Evolutionary conservation across 169 alveolate genomes (phyloP), one percentile per base, ranked within the genome.

Genomic region (Eimeria tenella): DNA sequence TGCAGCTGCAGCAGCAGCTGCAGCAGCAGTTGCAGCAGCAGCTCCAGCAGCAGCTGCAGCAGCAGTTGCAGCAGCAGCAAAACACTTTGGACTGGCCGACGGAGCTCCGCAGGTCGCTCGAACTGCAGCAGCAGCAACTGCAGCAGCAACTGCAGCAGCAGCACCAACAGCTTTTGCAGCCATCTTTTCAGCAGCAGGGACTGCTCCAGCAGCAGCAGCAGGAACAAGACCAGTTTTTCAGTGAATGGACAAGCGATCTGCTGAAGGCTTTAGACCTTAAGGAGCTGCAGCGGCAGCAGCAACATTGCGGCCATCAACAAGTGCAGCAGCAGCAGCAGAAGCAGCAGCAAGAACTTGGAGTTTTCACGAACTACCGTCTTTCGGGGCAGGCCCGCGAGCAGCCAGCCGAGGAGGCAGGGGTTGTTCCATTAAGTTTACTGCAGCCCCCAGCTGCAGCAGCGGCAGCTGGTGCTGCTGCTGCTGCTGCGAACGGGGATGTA

Each of bases 1-100:
- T 0, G 77, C n/a, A 68, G 49, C 31, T 8, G 77, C 31, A 68
- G 31, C 77, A 68, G 31, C 77, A 11, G 31, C 9, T 17, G 31
- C 77, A 17, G 77, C 77, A 68, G 68, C 68, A 58, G 19, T 10
- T n/a, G 49, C 13, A 15, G 77, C 77, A 15, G 11, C n/a, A 13
- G 49, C 77, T 68, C 42, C 77, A 68, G 31, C 77, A 68, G 77
- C 77, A 68, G 13, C 77, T 68, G 77, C 77, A 68, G 77, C 77
- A 68, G 49, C 31, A 13, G n/a, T 23, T 17, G 77, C 77, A 68
- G 68, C 77, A 68, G 77, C 31, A n/a, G 31, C 68, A 17, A 10
- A 17, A 13, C 68, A 17, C 11, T 10, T 58, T 58, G 19, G 21
- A 58, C 68, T 58, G 21, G 11, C 21, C 68, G 19, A 10, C 68